Evolutionary conservation across 495 filamentous ascomycete genomes (phyloP).

Genomic region (Aspergillus haitiensis): DNA sequence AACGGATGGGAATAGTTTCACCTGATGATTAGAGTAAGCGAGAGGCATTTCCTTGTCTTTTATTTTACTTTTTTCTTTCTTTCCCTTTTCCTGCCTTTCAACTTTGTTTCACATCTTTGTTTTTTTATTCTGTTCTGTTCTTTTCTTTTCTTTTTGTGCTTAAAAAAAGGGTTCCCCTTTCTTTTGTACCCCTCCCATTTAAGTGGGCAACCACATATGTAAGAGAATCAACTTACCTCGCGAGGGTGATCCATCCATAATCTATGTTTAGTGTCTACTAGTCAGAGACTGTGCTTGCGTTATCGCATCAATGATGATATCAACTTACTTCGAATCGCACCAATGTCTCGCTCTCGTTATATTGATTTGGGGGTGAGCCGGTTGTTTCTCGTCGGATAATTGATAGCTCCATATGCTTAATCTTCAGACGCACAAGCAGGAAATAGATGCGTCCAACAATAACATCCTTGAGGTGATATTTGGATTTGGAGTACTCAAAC

Average conservation of each 20-base stretch:
- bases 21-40: conserved; percentile 48
- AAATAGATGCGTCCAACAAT: conserved; percentile 99
- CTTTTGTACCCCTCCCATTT: too few species aligned
- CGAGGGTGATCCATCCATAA: conserved; percentile 98
- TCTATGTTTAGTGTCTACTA: conserved; percentile 50
- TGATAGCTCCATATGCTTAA: conserved; percentile 99
- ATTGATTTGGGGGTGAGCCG: conserved; percentile 98
- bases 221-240: conserved; percentile 56
- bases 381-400: conserved; percentile 98
- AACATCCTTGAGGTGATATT: conserved; percentile 99
- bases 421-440: conserved; percentile 94
- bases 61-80: neutral
- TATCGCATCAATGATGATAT: neutral
- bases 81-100: neutral
- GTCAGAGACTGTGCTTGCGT: conserved; percentile 21
- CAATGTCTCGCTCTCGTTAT: conserved; percentile 98
- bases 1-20: conserved; percentile 95
- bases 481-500: conserved; percentile 98
- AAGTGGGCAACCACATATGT: neutral
- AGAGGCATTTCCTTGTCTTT: neutral
- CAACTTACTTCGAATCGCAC: conserved; percentile 88
- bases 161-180: too few species aligned
- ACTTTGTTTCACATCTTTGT: neutral
- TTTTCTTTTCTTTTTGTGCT: neutral
- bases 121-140: neutral